These are phyloP conservation scores for Botryotinia narcissicola DNA, from an alignment of 2,329 filamentous ascomycete genomes.

Conservation along the genomic window DNA sequence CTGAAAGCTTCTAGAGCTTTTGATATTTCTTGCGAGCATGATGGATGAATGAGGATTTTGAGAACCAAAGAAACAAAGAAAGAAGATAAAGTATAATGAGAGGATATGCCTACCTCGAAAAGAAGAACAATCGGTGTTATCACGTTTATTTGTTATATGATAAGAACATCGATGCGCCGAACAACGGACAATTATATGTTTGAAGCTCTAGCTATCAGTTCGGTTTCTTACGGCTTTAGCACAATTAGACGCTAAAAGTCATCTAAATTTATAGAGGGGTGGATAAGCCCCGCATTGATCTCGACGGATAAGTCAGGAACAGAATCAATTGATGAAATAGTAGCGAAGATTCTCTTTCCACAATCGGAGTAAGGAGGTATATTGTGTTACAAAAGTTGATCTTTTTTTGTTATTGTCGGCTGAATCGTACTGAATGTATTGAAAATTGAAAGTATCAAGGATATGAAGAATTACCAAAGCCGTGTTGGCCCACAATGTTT, in stretches of 20 bases:
- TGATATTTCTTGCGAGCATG: constrained; percentile 25
- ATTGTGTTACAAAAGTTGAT: background rate
- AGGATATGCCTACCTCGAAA: constrained; percentile 12
- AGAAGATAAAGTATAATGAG: background rate
- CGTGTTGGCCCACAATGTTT: background rate
- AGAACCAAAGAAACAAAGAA: constrained; percentile 11
- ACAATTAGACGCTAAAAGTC: background rate
- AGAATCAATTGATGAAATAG: background rate
- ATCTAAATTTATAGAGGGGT: background rate
- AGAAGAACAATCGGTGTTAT: background rate
- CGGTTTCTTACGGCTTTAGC: constrained; percentile 11
- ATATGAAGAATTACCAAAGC: background rate
- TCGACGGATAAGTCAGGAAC: constrained; percentile 13
- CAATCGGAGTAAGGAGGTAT: background rate
- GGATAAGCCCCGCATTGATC: background rate
- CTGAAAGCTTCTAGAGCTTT: constrained; percentile 30
- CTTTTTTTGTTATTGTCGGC: background rate
- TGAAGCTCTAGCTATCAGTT: background rate
- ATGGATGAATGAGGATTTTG: background rate
- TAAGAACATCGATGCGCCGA: background rate
- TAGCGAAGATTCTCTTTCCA: background rate
- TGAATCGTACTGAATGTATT: background rate
- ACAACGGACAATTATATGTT: constrained; percentile 1
- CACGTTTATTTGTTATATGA: background rate
- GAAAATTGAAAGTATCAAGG: background rate